Percentiles rank a stretch among this genome's conserved stretches.
Evolutionary conservation across 305 asterid species (phyloP).

Genomic region (Ilex paraguariensis): DNA sequence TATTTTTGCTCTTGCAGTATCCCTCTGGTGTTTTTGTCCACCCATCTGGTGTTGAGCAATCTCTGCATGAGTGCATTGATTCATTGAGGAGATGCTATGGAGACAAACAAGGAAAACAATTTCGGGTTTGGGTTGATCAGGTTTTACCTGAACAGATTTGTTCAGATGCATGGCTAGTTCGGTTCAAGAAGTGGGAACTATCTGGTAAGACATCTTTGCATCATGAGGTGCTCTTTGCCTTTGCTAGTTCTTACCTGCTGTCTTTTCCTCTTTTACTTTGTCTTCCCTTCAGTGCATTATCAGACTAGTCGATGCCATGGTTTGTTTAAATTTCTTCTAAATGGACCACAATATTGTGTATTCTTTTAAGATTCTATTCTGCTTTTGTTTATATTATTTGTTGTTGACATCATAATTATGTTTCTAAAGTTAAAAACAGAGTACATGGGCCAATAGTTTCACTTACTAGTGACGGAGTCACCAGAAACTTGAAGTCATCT

Average conservation of each 20-base stretch:
- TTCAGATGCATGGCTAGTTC: slow-evolving; percentile 81
- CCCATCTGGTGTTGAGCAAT: slow-evolving; percentile 74
- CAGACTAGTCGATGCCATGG: too few species aligned
- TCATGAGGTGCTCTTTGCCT: not conserved
- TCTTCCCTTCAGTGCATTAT: not conserved
- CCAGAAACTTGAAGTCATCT: not conserved
- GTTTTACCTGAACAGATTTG: slow-evolving; percentile 63
- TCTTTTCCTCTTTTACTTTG: not conserved
- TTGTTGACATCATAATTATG: slow-evolving; percentile 1
- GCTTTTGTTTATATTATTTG: not conserved
- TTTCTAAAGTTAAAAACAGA: not conserved
- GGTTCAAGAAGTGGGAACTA: slow-evolving; percentile 88
- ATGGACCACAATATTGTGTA: too few species aligned
- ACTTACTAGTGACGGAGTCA: not conserved
- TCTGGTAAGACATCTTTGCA: slow-evolving; percentile 43
- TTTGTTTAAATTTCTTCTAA: too few species aligned
- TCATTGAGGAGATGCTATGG: slow-evolving; percentile 47
- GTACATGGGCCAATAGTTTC: not conserved
- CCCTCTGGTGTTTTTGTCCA: slow-evolving; percentile 57
- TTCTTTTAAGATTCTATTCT: too few species aligned
- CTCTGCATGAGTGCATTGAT: slow-evolving; percentile 50
- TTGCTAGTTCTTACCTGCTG: not conserved
- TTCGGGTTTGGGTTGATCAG: slow-evolving; percentile 90
- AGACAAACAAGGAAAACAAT: slow-evolving; percentile 64
- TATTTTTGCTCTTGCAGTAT: slow-evolving; percentile 41